Conservation (phyloP, 441 rosid genomes). For the Adansonia grandidieri region DNA sequence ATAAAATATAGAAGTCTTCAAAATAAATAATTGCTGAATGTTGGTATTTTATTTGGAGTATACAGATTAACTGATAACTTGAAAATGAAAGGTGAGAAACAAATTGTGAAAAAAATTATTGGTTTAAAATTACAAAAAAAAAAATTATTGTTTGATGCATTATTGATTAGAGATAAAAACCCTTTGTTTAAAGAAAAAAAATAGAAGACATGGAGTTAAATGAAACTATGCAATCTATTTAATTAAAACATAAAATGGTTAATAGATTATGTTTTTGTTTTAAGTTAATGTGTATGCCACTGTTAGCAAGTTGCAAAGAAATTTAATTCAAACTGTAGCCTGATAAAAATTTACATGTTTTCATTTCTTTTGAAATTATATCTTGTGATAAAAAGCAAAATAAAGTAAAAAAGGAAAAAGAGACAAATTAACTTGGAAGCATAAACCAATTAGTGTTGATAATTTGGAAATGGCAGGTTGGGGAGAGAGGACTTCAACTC, state of each 20-base stretch:
- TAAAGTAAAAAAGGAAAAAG: not conserved
- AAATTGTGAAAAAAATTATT: conserved; percentile 22
- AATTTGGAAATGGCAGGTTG: conserved; percentile 71
- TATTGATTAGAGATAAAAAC: not conserved
- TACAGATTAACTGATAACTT: not conserved
- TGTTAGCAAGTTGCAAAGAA: conserved; percentile 7
- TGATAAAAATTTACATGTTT: not conserved
- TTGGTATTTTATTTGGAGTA: conserved; percentile 15
- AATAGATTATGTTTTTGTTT: not conserved
- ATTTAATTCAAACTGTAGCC: not conserved
- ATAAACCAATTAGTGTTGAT: not conserved
- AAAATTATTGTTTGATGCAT: not conserved
- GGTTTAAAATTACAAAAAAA: not conserved
- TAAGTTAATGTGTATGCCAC: not conserved
- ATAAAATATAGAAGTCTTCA: conserved; percentile 24
- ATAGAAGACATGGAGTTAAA: not conserved
- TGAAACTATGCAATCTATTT: not conserved
- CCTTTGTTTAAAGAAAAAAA: not conserved
- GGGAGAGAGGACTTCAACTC: conserved; percentile 96
- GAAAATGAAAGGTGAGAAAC: conserved; percentile 21
- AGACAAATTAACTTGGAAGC: not conserved
- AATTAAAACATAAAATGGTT: not conserved
- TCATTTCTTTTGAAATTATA: not conserved
- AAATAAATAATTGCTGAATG: conserved; percentile 24
- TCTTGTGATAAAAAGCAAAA: not conserved